These are phyloP conservation scores for Asterochloris erici DNA, from an alignment of 139 green algal genomes.

Conservation along the genomic window DNA sequence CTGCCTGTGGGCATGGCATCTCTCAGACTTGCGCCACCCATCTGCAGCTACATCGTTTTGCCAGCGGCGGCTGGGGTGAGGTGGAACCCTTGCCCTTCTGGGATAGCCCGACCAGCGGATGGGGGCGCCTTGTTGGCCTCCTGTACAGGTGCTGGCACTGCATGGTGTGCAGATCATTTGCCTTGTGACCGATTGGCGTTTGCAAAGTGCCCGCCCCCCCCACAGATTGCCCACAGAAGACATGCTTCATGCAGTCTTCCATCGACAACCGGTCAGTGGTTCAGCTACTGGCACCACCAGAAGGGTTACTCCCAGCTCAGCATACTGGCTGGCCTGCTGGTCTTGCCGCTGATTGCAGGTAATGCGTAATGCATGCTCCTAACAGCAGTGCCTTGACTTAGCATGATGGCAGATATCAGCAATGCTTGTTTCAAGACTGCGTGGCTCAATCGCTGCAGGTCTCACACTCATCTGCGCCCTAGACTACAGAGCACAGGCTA, in stretches of 20 bases:
- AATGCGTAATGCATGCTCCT: not conserved
- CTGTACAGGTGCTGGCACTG: not conserved
- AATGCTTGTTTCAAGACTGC: not conserved
- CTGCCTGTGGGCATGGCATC: too few species aligned
- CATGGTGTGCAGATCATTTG: not conserved
- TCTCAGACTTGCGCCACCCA: too few species aligned
- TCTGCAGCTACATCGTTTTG: too few species aligned
- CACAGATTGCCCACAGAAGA: not conserved
- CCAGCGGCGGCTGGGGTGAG: too few species aligned
- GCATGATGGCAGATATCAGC: not conserved
- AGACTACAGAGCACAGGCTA: not conserved
- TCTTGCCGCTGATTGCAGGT: constrained; percentile 1
- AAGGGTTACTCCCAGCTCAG: constrained; percentile 9
- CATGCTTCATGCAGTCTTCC: not conserved
- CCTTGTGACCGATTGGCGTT: not conserved
- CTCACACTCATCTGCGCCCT: constrained; percentile 9
- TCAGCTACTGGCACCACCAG: not conserved
- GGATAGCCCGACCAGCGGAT: too few species aligned
- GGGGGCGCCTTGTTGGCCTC: not conserved
- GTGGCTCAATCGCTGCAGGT: not conserved
- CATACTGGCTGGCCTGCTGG: constrained; percentile 2
- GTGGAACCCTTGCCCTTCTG: too few species aligned
- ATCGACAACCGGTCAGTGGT: not conserved
- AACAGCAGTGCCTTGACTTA: not conserved
- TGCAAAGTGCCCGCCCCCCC: not conserved